A percentile compares a stretch with the other conserved stretches of the same genome.
Conservation (phyloP, 495 filamentous ascomycete genomes). For the Aspergillus mulundensis region DNA sequence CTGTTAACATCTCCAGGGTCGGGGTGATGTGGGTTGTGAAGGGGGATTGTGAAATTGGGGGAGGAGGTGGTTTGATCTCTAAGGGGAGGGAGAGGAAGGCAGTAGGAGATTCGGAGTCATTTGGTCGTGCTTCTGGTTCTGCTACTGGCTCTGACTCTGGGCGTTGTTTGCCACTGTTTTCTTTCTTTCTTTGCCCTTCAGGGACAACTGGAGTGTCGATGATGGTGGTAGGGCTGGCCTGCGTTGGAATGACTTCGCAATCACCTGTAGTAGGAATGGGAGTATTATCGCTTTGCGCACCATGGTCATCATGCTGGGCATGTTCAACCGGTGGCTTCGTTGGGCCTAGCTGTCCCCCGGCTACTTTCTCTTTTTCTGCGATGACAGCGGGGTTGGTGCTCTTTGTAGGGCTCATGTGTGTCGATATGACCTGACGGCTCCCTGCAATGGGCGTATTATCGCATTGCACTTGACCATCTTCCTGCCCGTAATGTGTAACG, state of each 20-base stretch:
- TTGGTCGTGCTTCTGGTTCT: not conserved
- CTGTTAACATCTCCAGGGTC: conserved; percentile 48
- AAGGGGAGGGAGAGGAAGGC: not conserved
- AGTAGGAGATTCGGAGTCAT: not conserved
- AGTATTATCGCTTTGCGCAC: not conserved
- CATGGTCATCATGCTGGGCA: not conserved
- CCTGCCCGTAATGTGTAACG: too few species aligned
- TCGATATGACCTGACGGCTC: too few species aligned
- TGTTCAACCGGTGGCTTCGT: too few species aligned
- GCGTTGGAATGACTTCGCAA: not conserved
- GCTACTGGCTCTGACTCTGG: not conserved
- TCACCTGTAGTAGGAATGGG: not conserved
- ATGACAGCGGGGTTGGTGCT: too few species aligned
- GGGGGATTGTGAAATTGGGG: conserved; percentile 33
- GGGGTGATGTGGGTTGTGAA: conserved; percentile 53
- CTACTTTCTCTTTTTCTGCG: too few species aligned
- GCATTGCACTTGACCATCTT: too few species aligned
- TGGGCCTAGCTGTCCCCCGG: too few species aligned
- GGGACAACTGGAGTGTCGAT: not conserved
- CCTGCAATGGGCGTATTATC: too few species aligned
- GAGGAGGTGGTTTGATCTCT: conserved; percentile 43
- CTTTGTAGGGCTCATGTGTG: too few species aligned
- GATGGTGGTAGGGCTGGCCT: not conserved
- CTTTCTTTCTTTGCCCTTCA: not conserved
- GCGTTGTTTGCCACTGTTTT: not conserved